Evolutionary conservation across 352 stramenopile species (phyloP).

Genomic region (Paralagenidium karlingii): DNA sequence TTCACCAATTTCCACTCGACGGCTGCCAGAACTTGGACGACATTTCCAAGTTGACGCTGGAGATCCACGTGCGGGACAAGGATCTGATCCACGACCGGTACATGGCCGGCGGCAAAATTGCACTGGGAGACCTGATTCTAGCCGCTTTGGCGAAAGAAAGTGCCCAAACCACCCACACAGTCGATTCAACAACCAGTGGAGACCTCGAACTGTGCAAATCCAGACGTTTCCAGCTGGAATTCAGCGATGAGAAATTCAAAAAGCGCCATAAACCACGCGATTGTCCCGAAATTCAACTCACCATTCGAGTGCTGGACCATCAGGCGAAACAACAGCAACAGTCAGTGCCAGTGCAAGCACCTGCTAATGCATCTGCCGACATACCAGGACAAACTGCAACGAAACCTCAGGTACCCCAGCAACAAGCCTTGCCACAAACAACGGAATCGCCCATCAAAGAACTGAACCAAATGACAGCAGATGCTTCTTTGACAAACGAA

Average conservation of each 20-base stretch:
- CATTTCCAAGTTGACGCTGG: conserved; percentile 8
- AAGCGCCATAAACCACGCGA: conserved; percentile 15
- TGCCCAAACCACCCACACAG: no score
- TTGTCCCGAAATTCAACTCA: conserved; percentile 29
- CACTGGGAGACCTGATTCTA: conserved; percentile 9
- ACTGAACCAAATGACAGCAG: no score
- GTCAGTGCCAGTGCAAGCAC: neutral
- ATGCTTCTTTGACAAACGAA: no score
- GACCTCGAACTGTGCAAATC: conserved; percentile 13
- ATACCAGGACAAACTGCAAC: no score
- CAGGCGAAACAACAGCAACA: neutral
- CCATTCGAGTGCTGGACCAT: conserved; percentile 21
- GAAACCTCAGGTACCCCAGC: no score
- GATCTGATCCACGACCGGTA: conserved; percentile 30
- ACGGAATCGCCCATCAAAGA: no score
- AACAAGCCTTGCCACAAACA: no score
- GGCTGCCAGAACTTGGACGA: no score
- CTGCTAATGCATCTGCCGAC: no score
- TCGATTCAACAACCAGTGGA: no score
- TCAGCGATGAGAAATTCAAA: conserved; percentile 28
- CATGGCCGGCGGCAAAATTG: conserved; percentile 25
- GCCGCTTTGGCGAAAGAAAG: no score
- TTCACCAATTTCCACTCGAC: conserved; percentile 17
- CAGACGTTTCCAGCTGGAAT: conserved; percentile 22
- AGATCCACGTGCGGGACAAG: conserved; percentile 32